A percentile compares a stretch with the other conserved stretches of the same genome.
Evolutionary conservation across 768 basidiomycete species (phyloP).

Genomic region (Xerocomellus amylosporus): DNA sequence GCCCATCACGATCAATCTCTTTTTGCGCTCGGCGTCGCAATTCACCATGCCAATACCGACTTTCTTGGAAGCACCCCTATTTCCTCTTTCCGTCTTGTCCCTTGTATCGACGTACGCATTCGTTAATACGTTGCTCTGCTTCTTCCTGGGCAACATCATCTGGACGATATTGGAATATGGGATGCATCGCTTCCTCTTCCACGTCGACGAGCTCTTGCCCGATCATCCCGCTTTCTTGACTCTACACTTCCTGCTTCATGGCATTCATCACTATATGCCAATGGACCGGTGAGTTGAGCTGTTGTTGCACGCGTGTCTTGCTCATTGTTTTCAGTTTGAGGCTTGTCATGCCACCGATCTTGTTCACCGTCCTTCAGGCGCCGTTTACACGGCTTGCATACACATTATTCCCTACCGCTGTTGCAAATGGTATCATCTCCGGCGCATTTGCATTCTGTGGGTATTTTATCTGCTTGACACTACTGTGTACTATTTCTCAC

Average conservation of each 20-base stretch:
- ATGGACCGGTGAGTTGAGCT: constrained; percentile 74
- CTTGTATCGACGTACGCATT: constrained; percentile 51
- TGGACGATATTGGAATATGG: constrained; percentile 95
- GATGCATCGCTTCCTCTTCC: constrained; percentile 96
- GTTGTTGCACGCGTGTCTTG: not conserved
- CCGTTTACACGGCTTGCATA: constrained; percentile 90
- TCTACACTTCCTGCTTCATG: constrained; percentile 90
- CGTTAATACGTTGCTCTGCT: constrained; percentile 59
- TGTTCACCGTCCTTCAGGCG: constrained; percentile 73
- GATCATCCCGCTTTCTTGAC: constrained; percentile 77
- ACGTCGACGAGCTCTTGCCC: constrained; percentile 84
- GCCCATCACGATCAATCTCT: constrained; percentile 79
- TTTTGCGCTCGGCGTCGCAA: constrained; percentile 78
- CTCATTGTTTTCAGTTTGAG: constrained; percentile 54
- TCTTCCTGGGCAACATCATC: constrained; percentile 79
- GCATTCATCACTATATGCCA: constrained; percentile 95
- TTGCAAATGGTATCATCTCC: constrained; percentile 90
- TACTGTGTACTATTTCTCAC: constrained; percentile 6
- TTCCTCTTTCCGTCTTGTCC: constrained; percentile 50
- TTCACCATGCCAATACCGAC: constrained; percentile 69
- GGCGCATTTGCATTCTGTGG: constrained; percentile 74
- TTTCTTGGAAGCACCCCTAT: constrained; percentile 53
- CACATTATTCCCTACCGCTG: constrained; percentile 70
- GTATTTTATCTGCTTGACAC: constrained; percentile 22
- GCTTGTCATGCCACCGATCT: constrained; percentile 92